A percentile compares a stretch with the other conserved stretches of the same genome.
phyloP scores from a whole-genome alignment of 2,329 filamentous ascomycete genomes.

The Atkinsonella texensis region DNA sequence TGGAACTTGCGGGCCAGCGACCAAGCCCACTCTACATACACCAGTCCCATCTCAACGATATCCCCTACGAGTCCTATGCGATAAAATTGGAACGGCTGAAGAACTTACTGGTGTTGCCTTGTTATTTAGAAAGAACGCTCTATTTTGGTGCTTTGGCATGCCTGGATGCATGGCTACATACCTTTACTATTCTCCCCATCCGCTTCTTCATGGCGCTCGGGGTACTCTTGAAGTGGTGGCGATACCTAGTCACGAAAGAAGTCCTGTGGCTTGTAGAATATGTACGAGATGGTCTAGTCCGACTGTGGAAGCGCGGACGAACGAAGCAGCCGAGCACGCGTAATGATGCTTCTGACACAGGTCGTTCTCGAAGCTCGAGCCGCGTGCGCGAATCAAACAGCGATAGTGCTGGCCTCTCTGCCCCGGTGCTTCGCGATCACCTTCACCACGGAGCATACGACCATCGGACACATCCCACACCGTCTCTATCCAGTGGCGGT shows the following conservation, averaged over 20 bases:
- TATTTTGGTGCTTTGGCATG: conserved; percentile 85
- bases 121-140: conserved; percentile 71
- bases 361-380: conserved; percentile 29
- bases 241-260: conserved; percentile 59
- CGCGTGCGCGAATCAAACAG: conserved; percentile 16
- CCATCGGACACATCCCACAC: conserved; percentile 1
- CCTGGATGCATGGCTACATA: conserved; percentile 91
- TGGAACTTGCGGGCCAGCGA: conserved; percentile 49
- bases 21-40: conserved; percentile 57
- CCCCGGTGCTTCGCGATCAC: conserved; percentile 6
- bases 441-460: not conserved
- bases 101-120: conserved; percentile 76
- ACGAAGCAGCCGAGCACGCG: conserved; percentile 21
- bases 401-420: conserved; percentile 6
- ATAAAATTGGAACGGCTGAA: conserved; percentile 85
- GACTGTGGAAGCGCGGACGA: conserved; percentile 60
- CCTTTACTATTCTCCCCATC: conserved; percentile 87
- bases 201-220: conserved; percentile 72
- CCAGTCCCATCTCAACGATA: conserved; percentile 41
- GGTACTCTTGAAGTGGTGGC: conserved; percentile 71
- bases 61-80: conserved; percentile 81
- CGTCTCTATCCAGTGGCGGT: conserved; percentile 8
- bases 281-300: conserved; percentile 66
- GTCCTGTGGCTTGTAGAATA: conserved; percentile 59
- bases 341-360: conserved; percentile 24